Conservation (phyloP, 1,284 basidiomycete genomes). For the Rhodotorula sp. region DNA sequence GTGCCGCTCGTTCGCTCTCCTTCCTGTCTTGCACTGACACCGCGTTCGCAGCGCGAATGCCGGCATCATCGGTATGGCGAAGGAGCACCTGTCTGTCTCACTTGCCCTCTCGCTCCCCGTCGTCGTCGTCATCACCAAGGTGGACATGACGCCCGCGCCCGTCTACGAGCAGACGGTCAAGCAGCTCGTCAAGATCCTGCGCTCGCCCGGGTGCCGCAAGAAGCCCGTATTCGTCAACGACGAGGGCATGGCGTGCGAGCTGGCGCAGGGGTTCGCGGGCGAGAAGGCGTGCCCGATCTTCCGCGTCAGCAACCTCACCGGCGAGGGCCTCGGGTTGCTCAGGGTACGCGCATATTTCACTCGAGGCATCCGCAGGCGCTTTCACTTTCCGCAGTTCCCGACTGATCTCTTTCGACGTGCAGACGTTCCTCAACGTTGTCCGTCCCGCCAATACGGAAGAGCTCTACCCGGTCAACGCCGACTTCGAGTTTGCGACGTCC, state of each 20-base stretch:
- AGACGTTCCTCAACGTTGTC: constrained; percentile 51
- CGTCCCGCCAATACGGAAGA: constrained; percentile 23
- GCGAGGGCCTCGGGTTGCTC: constrained; percentile 54
- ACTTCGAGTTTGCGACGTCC: constrained; percentile 67
- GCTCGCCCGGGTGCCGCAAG: constrained; percentile 84
- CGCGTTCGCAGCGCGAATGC: not conserved
- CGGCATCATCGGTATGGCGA: not conserved
- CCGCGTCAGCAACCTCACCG: constrained; percentile 91
- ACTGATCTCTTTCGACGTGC: not conserved
- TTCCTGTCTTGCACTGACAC: constrained; percentile 1
- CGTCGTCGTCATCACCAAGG: constrained; percentile 92
- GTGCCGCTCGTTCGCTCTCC: constrained; percentile 91
- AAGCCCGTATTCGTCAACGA: constrained; percentile 46
- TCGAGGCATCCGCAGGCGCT: no score
- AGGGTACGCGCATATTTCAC: no score
- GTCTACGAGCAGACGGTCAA: constrained; percentile 85
- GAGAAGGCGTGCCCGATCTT: constrained; percentile 65
- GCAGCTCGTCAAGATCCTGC: constrained; percentile 85
- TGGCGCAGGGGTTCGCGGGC: constrained; percentile 69
- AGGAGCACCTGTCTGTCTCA: constrained; percentile 88
- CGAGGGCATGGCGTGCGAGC: constrained; percentile 68
- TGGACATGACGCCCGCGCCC: constrained; percentile 95
- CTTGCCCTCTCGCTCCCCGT: constrained; percentile 91
- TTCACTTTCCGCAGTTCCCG: no score
- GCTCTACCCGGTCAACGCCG: constrained; percentile 45